Percentiles rank a stretch among this genome's conserved stretches.
Conservation (phyloP, 1,284 basidiomycete genomes). For the Trichosporon inkin region DNA sequence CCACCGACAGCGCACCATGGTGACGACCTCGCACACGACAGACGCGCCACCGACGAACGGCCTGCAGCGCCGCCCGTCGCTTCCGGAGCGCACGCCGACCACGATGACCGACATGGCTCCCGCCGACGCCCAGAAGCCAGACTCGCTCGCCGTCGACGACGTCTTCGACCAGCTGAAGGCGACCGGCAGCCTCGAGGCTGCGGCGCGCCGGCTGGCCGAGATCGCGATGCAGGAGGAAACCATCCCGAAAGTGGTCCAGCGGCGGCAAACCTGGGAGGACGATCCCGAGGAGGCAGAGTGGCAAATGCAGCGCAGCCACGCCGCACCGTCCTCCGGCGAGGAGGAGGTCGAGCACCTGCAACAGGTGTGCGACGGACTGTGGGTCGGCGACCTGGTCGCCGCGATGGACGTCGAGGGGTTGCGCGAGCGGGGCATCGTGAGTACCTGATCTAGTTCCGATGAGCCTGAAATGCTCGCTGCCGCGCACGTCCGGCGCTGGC, state of each 20-base stretch:
- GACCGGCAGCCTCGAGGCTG: constrained; percentile 35
- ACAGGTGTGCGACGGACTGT: constrained; percentile 45
- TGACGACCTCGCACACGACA: background rate
- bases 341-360: constrained; percentile 41
- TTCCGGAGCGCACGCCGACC: constrained; percentile 16
- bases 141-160: constrained; percentile 39
- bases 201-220: constrained; percentile 32
- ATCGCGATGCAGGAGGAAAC: constrained; percentile 9
- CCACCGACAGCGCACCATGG: background rate
- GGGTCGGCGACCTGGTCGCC: constrained; percentile 50
- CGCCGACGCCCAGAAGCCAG: constrained; percentile 36
- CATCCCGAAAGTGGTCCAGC: constrained; percentile 2
- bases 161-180: constrained; percentile 35
- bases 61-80: constrained; percentile 9
- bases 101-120: constrained; percentile 25
- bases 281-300: constrained; percentile 36
- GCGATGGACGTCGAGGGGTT: constrained; percentile 45
- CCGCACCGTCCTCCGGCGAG: constrained; percentile 23
- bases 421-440: constrained; percentile 41
- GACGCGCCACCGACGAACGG: background rate
- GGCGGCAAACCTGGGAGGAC: constrained; percentile 20
- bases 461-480: background rate
- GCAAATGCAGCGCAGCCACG: constrained; percentile 9
- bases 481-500: background rate
- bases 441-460: constrained; percentile 16